phyloP scores from a whole-genome alignment of 108 stramenopile species.

The Skeletonema grethae region DNA sequence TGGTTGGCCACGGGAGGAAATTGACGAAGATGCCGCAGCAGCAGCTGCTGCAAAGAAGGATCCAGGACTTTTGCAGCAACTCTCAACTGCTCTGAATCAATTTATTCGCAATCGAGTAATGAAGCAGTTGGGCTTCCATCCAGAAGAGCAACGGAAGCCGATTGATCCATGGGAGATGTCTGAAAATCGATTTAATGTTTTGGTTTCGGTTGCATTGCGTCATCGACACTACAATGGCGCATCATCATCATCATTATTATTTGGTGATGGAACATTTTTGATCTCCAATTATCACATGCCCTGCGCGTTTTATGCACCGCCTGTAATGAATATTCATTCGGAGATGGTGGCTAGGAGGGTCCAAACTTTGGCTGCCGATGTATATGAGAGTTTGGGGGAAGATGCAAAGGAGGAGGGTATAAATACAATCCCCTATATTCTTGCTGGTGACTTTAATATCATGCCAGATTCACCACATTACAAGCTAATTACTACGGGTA shows the following conservation, averaged over 20 bases:
- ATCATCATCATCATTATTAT: background rate
- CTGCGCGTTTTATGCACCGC: slow-evolving; percentile 87
- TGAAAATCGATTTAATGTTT: slow-evolving; percentile 70
- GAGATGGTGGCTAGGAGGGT: slow-evolving; percentile 66
- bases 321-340: slow-evolving; percentile 85
- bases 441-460: slow-evolving; percentile 93
- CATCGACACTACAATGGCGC: background rate
- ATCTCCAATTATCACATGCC: slow-evolving; percentile 98
- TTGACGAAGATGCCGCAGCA: slow-evolving; percentile 3
- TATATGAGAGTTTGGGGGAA: slow-evolving; percentile 13
- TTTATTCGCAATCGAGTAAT: slow-evolving; percentile 11
- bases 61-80: slow-evolving; percentile 11
- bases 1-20: slow-evolving; percentile 70
- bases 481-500: slow-evolving; percentile 86
- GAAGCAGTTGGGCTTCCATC: slow-evolving; percentile 13
- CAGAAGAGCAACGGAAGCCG: background rate
- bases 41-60: background rate
- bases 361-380: slow-evolving; percentile 42
- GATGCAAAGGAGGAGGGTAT: background rate
- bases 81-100: slow-evolving; percentile 15
- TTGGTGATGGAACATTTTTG: slow-evolving; percentile 49
- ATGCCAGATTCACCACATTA: slow-evolving; percentile 86
- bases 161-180: slow-evolving; percentile 82
- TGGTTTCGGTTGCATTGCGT: slow-evolving; percentile 66
- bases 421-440: slow-evolving; percentile 54